Percentiles rank a stretch among this genome's conserved stretches.
phyloP scores from a whole-genome alignment of 2,329 filamentous ascomycete species.

The Ophiostoma himal-ulmi region DNA sequence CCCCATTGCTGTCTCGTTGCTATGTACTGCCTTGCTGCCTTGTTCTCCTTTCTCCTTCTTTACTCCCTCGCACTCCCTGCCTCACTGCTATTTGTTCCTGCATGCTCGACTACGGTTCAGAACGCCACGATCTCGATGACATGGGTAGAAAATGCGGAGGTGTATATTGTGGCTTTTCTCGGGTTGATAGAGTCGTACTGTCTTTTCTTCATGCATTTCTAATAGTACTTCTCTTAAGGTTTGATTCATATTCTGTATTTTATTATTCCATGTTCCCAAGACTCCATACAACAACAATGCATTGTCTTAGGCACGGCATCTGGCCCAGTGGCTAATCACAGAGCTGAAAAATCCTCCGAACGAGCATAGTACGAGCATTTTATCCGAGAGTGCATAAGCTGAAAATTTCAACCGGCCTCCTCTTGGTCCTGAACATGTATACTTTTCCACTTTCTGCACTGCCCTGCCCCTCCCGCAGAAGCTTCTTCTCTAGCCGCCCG shows the following conservation, averaged over 20 bases:
- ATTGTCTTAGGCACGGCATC: background rate
- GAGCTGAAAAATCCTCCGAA: background rate
- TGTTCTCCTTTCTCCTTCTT: background rate
- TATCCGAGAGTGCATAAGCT: background rate
- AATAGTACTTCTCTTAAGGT: background rate
- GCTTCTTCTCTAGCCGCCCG: constrained; percentile 7
- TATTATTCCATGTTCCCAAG: background rate
- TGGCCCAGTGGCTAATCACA: background rate
- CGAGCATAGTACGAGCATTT: background rate
- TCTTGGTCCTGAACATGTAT: too few species aligned
- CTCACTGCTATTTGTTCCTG: background rate
- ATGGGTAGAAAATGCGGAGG: background rate
- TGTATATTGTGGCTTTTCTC: background rate
- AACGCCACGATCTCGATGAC: background rate
- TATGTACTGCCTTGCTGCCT: background rate
- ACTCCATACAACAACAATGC: background rate
- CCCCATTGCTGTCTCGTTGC: too few species aligned
- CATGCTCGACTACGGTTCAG: background rate
- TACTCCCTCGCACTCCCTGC: background rate
- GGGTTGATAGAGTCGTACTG: background rate
- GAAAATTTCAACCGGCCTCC: background rate
- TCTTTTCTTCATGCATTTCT: background rate
- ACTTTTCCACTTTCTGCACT: background rate
- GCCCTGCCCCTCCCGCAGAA: constrained; percentile 10
- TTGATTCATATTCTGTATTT: background rate